Percentiles rank a stretch among this genome's conserved stretches.
phyloP scores from a whole-genome alignment of 2,329 filamentous ascomycete genomes.

The Ceratocystiopsis sp. region DNA sequence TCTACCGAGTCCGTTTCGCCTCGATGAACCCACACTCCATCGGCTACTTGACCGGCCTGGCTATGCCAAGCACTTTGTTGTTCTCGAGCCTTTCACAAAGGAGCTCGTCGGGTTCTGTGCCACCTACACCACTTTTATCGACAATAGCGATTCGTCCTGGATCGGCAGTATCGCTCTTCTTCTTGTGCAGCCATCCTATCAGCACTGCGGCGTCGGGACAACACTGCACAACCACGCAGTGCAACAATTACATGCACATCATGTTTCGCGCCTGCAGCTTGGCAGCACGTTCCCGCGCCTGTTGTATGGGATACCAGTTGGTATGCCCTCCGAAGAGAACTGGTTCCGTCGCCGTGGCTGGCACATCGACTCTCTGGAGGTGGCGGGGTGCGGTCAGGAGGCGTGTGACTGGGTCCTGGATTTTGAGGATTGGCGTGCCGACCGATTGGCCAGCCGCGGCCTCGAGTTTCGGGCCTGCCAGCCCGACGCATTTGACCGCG shows the following conservation, averaged over 20 bases:
- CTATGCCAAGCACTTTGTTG: slow-evolving; percentile 39
- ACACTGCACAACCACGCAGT: slow-evolving; percentile 35
- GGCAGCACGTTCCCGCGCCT: slow-evolving; percentile 42
- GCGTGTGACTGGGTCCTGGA: slow-evolving; percentile 36
- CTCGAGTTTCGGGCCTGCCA: slow-evolving; percentile 28
- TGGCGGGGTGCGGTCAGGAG: slow-evolving; percentile 29
- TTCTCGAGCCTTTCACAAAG: slow-evolving; percentile 26
- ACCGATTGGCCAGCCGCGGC: slow-evolving; percentile 21
- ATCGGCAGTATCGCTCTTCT: slow-evolving; percentile 39
- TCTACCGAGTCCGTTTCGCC: slow-evolving; percentile 27
- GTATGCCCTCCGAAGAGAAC: slow-evolving; percentile 20
- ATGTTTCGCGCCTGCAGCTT: slow-evolving; percentile 35
- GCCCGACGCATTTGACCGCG: slow-evolving; percentile 25
- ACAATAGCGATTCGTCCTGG: slow-evolving; percentile 32
- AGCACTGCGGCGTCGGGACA: slow-evolving; percentile 32
- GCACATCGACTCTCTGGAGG: slow-evolving; percentile 24
- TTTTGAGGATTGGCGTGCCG: slow-evolving; percentile 30
- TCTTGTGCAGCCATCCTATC: slow-evolving; percentile 31
- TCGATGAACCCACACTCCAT: slow-evolving; percentile 24
- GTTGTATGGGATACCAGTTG: slow-evolving; percentile 33
- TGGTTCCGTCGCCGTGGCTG: slow-evolving; percentile 41
- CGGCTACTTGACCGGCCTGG: slow-evolving; percentile 34
- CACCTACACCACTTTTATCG: slow-evolving; percentile 40
- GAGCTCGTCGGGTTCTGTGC: slow-evolving; percentile 40
- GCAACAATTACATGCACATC: slow-evolving; percentile 28